Base-by-base conservation (phyloP, 164 flowering plant genomes). In the Sextonia rubra region DNA sequence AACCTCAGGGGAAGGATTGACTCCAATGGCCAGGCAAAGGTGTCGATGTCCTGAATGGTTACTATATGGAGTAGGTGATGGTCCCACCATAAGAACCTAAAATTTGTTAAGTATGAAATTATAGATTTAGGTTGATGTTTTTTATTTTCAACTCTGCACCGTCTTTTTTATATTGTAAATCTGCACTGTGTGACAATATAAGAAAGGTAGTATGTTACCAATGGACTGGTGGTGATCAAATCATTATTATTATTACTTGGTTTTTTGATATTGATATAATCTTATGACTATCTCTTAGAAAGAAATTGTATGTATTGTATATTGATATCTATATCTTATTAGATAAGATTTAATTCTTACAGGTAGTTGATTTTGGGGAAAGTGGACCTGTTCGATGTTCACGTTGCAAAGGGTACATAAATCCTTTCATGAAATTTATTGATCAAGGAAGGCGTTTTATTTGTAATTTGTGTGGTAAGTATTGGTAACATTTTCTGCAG, bases 341-440 rank as follows among this genome's bases (percentile, higher is more conserved):
- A 47, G 24, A 44, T 23, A 23, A 66, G 7, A 20, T 68, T 12
- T 44, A 49, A 29, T 69, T 69, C 71, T 69, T 73, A 20, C 32
- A 96, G 99, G 82, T 93, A 75, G 98, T 93, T 30, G 99, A 96
- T 83, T 93, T 93, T 87, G 97, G 98, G 60, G 98, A 96, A 77
- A 80, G 87, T 80, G 99, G 99, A 73, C 99, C 99, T 74, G 88
- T 93, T 73, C 89, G 99, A 49, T 96, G 99, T 77, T 91, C 97
- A 77, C 98, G 97, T 47, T 96, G 99, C 85, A 96, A 93, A 83
- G 97, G 89, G 56, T 96, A 96, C 75, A 84, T 96, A 63, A 96
- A 96, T 81, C 99, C 99, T 70, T 93, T 96, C 81, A 86, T 96
- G 97, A 96, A 86, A 78, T 96, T 96, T 77, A 83, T 91, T 83